phyloP scores from a whole-genome alignment of 2,329 filamentous ascomycete species.

The Colletotrichum brevisporum region DNA sequence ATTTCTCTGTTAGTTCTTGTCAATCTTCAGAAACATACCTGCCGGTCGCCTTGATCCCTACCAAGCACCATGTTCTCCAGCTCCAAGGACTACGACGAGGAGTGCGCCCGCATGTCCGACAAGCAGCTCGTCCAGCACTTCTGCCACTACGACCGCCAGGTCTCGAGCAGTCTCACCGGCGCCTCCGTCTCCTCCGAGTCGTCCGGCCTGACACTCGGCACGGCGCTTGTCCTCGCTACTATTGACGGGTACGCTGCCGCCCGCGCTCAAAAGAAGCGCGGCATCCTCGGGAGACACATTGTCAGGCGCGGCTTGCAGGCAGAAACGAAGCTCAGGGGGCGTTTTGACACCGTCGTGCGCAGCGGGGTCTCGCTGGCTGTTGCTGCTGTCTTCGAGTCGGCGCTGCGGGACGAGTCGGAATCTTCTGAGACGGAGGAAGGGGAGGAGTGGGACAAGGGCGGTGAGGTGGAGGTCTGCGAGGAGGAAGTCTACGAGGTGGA shows the following conservation, averaged over 20 bases:
- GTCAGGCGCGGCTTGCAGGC: not conserved
- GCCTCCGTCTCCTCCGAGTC: not conserved
- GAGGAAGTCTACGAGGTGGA: too few relatives aligned
- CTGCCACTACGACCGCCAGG: not conserved
- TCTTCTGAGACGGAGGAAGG: too few relatives aligned
- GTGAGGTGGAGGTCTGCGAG: too few relatives aligned
- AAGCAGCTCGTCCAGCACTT: not conserved
- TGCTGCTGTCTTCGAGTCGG: slow-evolving; percentile 50
- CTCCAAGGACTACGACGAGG: not conserved
- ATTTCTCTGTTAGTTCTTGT: too few relatives aligned
- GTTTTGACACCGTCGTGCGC: not conserved
- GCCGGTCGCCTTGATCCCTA: not conserved
- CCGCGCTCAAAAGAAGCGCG: not conserved
- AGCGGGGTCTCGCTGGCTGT: slow-evolving; percentile 38
- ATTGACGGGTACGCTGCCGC: not conserved
- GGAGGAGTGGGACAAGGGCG: too few relatives aligned
- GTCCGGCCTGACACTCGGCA: not conserved
- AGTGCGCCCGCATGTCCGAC: not conserved
- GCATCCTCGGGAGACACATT: not conserved
- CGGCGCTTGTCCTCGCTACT: not conserved
- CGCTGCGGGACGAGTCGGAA: too few relatives aligned
- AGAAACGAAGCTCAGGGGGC: not conserved
- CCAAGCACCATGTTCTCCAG: not conserved
- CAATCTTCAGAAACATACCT: not conserved
- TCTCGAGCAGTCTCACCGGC: not conserved